Conservation (phyloP, 495 filamentous ascomycete genomes). For the Friedmanniomyces endolithicus region DNA sequence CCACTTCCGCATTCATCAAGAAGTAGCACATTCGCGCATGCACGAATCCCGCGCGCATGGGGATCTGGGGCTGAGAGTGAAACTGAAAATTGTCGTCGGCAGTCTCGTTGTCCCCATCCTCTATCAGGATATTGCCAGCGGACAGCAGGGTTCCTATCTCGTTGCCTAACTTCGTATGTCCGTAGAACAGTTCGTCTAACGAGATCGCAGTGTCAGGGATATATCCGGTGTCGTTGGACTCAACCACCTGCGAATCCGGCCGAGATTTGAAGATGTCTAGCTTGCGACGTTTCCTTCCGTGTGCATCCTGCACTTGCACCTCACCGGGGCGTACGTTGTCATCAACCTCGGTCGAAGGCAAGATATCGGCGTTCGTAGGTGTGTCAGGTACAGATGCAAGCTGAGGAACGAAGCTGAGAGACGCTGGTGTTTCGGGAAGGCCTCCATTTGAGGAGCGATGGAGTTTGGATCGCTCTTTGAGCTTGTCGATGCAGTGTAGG, state of each 20-base stretch:
- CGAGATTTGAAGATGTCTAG: constrained; percentile 19
- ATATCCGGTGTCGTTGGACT: not conserved
- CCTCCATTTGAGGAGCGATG: constrained; percentile 17
- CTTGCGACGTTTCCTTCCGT: constrained; percentile 34
- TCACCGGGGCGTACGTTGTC: constrained; percentile 21
- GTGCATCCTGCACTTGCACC: constrained; percentile 26
- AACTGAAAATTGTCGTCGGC: constrained; percentile 15
- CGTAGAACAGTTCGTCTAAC: constrained; percentile 36
- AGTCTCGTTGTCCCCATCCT: not conserved
- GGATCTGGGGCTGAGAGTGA: not conserved
- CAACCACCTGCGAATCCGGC: not conserved
- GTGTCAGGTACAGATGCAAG: not conserved
- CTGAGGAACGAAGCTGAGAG: not conserved
- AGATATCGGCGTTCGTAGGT: not conserved
- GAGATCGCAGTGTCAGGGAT: constrained; percentile 11
- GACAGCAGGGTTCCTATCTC: not conserved
- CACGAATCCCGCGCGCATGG: constrained; percentile 23
- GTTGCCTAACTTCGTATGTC: constrained; percentile 21
- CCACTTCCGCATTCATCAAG: constrained; percentile 20
- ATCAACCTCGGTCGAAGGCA: not conserved
- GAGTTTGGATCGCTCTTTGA: constrained; percentile 34
- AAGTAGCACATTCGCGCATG: constrained; percentile 24
- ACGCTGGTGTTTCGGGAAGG: constrained; percentile 1
- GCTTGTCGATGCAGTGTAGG: constrained; percentile 35
- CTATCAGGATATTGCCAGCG: not conserved